A percentile compares a stretch with the other conserved stretches of the same genome.
These are phyloP conservation scores for Plasmodium vivax DNA, from an alignment of 169 alveolate genomes.

Conservation along the genomic window DNA sequence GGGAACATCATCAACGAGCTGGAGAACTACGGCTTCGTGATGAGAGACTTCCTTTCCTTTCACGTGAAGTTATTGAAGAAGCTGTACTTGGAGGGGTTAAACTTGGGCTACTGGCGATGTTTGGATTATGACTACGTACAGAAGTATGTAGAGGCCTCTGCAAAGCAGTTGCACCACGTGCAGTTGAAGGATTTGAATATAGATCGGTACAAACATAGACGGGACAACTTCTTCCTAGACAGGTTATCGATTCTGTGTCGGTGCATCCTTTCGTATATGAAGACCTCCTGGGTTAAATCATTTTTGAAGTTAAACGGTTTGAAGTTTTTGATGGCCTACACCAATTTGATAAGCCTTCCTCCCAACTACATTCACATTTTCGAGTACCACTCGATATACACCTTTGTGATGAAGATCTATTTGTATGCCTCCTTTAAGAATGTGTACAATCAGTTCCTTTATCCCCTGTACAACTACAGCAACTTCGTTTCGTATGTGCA, in stretches of 20 bases:
- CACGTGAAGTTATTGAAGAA: constrained; percentile 56
- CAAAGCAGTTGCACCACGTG: constrained; percentile 10
- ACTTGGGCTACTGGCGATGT: constrained; percentile 61
- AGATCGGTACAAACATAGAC: constrained; percentile 50
- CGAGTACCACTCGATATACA: constrained; percentile 59
- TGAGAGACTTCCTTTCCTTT: constrained; percentile 46
- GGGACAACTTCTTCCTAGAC: constrained; percentile 54
- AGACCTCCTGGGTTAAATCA: constrained; percentile 53
- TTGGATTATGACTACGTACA: constrained; percentile 50
- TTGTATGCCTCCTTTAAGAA: constrained; percentile 29
- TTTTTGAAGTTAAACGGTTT: constrained; percentile 52
- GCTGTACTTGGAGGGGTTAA: constrained; percentile 46
- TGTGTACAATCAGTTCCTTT: constrained; percentile 45
- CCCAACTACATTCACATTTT: constrained; percentile 63
- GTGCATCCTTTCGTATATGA: constrained; percentile 66
- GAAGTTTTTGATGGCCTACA: constrained; percentile 43
- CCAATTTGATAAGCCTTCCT: constrained; percentile 35
- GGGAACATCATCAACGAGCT: constrained; percentile 76
- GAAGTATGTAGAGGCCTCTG: constrained; percentile 43
- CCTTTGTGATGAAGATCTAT: constrained; percentile 36
- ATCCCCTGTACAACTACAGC: constrained; percentile 48
- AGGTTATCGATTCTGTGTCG: constrained; percentile 63
- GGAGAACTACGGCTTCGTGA: constrained; percentile 65
- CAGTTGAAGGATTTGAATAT: constrained; percentile 58
- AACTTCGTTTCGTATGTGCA: constrained; percentile 30